Conservation (phyloP, 805 yeast genomes). For the Kazachstania taianensis region DNA sequence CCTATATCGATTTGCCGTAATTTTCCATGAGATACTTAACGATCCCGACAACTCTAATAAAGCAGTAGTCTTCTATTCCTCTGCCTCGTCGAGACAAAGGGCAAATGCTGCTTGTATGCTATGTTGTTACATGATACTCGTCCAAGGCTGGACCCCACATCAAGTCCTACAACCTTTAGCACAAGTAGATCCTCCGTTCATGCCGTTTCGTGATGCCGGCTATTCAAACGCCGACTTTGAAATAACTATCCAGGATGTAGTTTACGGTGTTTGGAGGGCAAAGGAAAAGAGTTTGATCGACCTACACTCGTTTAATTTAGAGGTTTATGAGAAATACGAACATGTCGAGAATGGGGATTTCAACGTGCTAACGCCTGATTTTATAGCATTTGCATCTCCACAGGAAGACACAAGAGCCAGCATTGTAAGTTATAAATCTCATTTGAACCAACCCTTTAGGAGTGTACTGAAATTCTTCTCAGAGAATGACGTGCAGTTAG, state of each 20-base stretch:
- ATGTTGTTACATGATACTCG: slow-evolving; percentile 88
- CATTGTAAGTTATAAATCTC: slow-evolving; percentile 15
- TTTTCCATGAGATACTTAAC: slow-evolving; percentile 81
- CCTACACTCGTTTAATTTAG: slow-evolving; percentile 75
- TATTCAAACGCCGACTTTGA: slow-evolving; percentile 92
- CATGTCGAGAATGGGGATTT: slow-evolving; percentile 96
- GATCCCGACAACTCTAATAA: slow-evolving; percentile 75
- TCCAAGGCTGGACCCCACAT: slow-evolving; percentile 97
- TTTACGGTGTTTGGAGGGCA: slow-evolving; percentile 96
- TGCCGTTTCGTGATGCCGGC: slow-evolving; percentile 95
- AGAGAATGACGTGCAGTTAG: slow-evolving; percentile 68
- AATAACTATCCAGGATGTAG: slow-evolving; percentile 86
- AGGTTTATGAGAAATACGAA: slow-evolving; percentile 90
- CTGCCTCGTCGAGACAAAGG: slow-evolving; percentile 69
- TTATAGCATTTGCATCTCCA: slow-evolving; percentile 96
- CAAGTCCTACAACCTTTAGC: slow-evolving; percentile 91
- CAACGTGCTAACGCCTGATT: slow-evolving; percentile 82
- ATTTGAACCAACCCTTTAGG: slow-evolving; percentile 61
- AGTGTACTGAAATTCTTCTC: slow-evolving; percentile 73
- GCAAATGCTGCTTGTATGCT: slow-evolving; percentile 91
- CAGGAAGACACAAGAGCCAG: slow-evolving; percentile 45
- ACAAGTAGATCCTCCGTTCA: slow-evolving; percentile 86
- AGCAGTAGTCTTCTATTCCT: slow-evolving; percentile 84
- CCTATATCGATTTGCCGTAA: slow-evolving; percentile 88
- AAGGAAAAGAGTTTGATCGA: slow-evolving; percentile 86